A percentile compares a stretch with the other conserved stretches of the same genome.
Conservation (phyloP, 2,329 filamentous ascomycete genomes). For the Xylariaceae sp. region DNA sequence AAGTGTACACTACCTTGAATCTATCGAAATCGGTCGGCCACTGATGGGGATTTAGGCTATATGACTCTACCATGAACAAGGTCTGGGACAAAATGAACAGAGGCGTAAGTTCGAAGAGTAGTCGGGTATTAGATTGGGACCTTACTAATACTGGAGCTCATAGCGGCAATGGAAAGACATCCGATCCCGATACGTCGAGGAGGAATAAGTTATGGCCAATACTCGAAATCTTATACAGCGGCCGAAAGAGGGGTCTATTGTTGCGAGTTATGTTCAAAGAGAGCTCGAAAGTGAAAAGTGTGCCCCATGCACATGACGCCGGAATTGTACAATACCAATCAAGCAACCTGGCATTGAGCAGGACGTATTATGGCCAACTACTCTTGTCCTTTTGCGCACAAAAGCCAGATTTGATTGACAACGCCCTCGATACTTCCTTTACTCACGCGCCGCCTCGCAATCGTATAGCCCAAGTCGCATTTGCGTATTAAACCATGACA, state of each 20-base stretch:
- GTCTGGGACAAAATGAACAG: conserved; percentile 89
- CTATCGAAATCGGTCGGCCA: conserved; percentile 7
- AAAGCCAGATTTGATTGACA: not conserved
- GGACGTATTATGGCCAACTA: conserved; percentile 5
- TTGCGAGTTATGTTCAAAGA: not conserved
- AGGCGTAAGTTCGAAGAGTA: conserved; percentile 61
- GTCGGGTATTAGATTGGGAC: not conserved
- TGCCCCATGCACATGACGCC: conserved; percentile 5
- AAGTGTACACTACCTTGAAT: conserved; percentile 63
- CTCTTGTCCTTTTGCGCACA: conserved; percentile 5
- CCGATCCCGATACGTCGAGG: conserved; percentile 77
- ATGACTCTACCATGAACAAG: conserved; percentile 74
- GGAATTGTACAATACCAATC: conserved; percentile 20
- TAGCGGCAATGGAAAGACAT: conserved; percentile 99
- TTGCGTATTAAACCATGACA: not conserved
- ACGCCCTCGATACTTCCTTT: not conserved
- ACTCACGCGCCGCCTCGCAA: not conserved
- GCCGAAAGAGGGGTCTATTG: not conserved
- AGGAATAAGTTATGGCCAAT: conserved; percentile 34
- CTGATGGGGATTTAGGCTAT: conserved; percentile 56
- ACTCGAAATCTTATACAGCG: not conserved
- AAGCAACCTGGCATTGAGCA: conserved; percentile 6
- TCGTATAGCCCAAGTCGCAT: too few species aligned
- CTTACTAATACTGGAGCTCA: conserved; percentile 29
- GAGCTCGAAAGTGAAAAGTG: not conserved